A percentile compares a stretch with the other conserved stretches of the same genome.
phyloP scores from a whole-genome alignment of 2,329 filamentous ascomycete genomes.

The Periconia digitata region DNA sequence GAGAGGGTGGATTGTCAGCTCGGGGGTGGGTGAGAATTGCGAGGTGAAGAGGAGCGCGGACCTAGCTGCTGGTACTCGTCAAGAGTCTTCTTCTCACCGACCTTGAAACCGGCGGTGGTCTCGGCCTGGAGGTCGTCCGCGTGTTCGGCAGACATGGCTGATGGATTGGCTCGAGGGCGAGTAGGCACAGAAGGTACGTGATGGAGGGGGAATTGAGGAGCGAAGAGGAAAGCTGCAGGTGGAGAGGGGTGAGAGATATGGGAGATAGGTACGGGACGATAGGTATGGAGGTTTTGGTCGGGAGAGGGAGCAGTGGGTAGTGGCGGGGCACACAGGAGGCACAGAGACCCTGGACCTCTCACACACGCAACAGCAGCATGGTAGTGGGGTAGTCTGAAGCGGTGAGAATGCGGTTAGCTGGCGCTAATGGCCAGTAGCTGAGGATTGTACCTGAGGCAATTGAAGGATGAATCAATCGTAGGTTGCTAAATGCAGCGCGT shows the following conservation, averaged over 20 bases:
- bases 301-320: conserved; percentile 8
- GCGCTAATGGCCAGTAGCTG: neutral
- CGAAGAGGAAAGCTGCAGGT: neutral
- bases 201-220: neutral
- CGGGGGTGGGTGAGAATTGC: neutral
- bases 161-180: conserved; percentile 6
- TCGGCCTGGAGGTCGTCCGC: conserved; percentile 84
- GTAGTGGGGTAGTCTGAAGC: neutral
- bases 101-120: conserved; percentile 94
- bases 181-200: conserved; percentile 3
- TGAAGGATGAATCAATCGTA: too few relatives aligned
- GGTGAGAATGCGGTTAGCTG: neutral
- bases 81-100: conserved; percentile 97
- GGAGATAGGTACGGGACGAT: too few relatives aligned
- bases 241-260: neutral
- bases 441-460: too few relatives aligned
- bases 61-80: conserved; percentile 93
- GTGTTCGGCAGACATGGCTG: conserved; percentile 39
- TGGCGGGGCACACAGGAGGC: neutral
- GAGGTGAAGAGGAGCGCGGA: conserved; percentile 44
- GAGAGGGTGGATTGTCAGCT: neutral
- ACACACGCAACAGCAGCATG: too few relatives aligned
- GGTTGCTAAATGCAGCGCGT: too few relatives aligned
- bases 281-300: conserved; percentile 1
- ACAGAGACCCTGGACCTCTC: neutral